Base-by-base conservation (phyloP, 106 monocot genomes). In the Platanthera guangdongensis region DNA sequence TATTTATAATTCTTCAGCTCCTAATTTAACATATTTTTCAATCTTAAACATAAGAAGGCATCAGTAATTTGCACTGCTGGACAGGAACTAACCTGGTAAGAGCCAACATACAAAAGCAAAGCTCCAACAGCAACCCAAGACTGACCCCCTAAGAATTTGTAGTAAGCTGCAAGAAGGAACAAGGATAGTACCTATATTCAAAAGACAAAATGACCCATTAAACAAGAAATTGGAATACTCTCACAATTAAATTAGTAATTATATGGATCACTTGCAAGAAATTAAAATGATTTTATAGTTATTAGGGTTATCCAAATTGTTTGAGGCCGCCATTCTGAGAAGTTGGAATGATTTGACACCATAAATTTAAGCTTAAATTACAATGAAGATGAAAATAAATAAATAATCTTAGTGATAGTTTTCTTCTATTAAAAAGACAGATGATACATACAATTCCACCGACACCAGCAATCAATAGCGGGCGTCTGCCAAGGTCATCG, bases 101-200 rank as follows among this genome's bases (percentile, higher is more conserved):
- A 91, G 12, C 97, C 91, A 81, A 97, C 97, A 83, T 97, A 97
- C 6, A 97, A 81, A 76, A 97, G 97, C 73, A 97, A 80, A 78
- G 97, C 93, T 82, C 86, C 84, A 21, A 97, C 97, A 72, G 97
- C 97, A 82, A 97, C 84, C 52, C 89, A 68, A 74, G 97, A 87
- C 45, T 88, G 45, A 63, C 84, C 79, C 19, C 84, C 80, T 51
- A 94, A 91, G 83, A 94, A 12, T 73, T 97, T 88, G 75, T 97
- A 97, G 80, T 97, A 97, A 78, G 94, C 89, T 62, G 89, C 84
- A 49, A 97, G 89, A 75, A 97, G 91, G 84, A 90, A 94, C 75
- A 97, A 77, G 8, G 97, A 97, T 15, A 97, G 25, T 14, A 88
- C 93, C 97, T 97, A 89, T 51, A 80, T 13, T 12, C 50, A 73